These are phyloP conservation scores for Phaffomyces thermotolerans DNA, from an alignment of 805 yeast species.

Conservation along the genomic window DNA sequence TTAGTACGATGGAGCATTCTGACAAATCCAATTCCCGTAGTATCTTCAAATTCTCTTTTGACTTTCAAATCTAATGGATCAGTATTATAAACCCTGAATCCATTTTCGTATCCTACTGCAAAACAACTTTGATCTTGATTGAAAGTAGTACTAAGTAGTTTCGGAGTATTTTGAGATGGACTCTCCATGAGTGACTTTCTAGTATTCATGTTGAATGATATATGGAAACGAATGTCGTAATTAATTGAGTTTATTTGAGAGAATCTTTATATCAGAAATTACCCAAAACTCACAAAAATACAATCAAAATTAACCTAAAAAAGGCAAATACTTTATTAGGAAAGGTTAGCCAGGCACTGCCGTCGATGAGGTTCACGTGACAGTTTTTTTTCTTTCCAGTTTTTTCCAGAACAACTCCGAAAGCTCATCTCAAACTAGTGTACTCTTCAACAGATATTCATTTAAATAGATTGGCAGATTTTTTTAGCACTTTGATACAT, in stretches of 20 bases:
- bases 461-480: not conserved
- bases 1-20: slow-evolving; percentile 87
- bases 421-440: slow-evolving; percentile 1
- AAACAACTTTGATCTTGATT: slow-evolving; percentile 91
- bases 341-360: not conserved
- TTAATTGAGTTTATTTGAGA: not conserved
- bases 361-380: not conserved
- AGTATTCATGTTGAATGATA: slow-evolving; percentile 15
- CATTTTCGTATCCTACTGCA: slow-evolving; percentile 71
- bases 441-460: not conserved
- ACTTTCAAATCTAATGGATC: slow-evolving; percentile 81
- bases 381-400: slow-evolving; percentile 1
- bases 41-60: slow-evolving; percentile 40
- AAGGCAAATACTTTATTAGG: not conserved
- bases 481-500: no score
- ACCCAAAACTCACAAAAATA: no score
- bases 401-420: slow-evolving; percentile 4
- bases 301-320: not conserved
- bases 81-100: slow-evolving; percentile 79
- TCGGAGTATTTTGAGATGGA: slow-evolving; percentile 2
- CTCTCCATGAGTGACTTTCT: slow-evolving; percentile 17
- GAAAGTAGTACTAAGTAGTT: slow-evolving; percentile 33
- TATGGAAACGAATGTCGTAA: not conserved
- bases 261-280: not conserved
- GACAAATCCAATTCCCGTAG: slow-evolving; percentile 62